Conservation (phyloP, 2,329 filamentous ascomycete genomes). For the Neonectria punicea region DNA sequence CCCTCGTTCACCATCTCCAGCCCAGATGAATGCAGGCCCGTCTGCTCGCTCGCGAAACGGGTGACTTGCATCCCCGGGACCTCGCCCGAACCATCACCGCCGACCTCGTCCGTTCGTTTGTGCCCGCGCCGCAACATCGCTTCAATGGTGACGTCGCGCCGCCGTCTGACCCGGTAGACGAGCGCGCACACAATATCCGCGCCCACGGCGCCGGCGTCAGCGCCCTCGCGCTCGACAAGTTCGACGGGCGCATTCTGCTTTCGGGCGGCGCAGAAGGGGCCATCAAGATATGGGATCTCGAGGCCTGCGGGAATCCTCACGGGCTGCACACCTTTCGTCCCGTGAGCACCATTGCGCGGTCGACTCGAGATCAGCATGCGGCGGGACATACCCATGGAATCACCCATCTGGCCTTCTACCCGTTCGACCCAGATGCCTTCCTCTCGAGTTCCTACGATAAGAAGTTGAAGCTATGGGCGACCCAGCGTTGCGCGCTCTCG, state of each 20-base stretch:
- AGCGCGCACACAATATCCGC: slow-evolving; percentile 55
- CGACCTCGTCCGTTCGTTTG: slow-evolving; percentile 75
- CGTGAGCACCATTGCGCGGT: slow-evolving; percentile 60
- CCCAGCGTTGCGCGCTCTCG: slow-evolving; percentile 67
- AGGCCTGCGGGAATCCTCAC: slow-evolving; percentile 62
- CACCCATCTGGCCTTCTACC: slow-evolving; percentile 81
- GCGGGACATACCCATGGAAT: slow-evolving; percentile 74
- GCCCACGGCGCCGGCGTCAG: slow-evolving; percentile 85
- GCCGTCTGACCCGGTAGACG: slow-evolving; percentile 36
- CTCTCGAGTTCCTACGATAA: slow-evolving; percentile 83
- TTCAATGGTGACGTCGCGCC: slow-evolving; percentile 68
- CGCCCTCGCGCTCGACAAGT: slow-evolving; percentile 81
- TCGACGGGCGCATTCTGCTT: slow-evolving; percentile 80
- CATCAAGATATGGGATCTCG: slow-evolving; percentile 88
- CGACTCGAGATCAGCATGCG: slow-evolving; percentile 43
- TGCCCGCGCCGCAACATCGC: slow-evolving; percentile 71
- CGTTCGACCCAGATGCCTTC: slow-evolving; percentile 80
- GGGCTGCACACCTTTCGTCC: slow-evolving; percentile 64
- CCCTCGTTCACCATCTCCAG: background rate
- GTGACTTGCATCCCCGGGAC: slow-evolving; percentile 70
- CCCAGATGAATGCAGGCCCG: slow-evolving; percentile 74
- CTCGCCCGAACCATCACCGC: slow-evolving; percentile 74
- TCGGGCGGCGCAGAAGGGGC: slow-evolving; percentile 89
- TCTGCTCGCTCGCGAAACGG: slow-evolving; percentile 79
- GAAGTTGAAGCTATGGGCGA: slow-evolving; percentile 79